A percentile compares a stretch with the other conserved stretches of the same genome.
These are phyloP conservation scores for Microglena sp. DNA, from an alignment of 139 green algal species.

Conservation along the genomic window DNA sequence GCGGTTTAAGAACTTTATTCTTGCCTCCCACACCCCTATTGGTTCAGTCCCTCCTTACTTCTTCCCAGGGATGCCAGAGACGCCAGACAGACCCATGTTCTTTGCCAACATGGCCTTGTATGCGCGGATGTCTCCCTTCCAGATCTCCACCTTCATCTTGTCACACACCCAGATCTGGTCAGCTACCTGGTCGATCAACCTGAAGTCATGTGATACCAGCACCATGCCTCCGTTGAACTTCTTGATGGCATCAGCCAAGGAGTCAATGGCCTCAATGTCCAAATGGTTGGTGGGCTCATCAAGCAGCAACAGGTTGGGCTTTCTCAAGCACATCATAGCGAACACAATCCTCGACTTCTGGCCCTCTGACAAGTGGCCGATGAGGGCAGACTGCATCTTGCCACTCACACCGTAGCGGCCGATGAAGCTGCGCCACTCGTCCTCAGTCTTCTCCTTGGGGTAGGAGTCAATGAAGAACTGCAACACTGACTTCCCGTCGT, in stretches of 20 bases:
- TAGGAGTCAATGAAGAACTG: conserved; percentile 15
- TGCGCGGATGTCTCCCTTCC: conserved; percentile 74
- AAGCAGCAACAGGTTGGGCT: conserved; percentile 86
- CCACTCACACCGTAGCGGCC: conserved; percentile 64
- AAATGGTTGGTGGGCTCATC: conserved; percentile 83
- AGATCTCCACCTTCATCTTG: conserved; percentile 48
- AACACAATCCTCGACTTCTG: conserved; percentile 89
- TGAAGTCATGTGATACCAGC: conserved; percentile 85
- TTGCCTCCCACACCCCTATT: too few species aligned
- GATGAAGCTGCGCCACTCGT: conserved; percentile 60
- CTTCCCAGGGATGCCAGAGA: too few species aligned
- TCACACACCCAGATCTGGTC: conserved; percentile 73
- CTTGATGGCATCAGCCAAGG: conserved; percentile 83
- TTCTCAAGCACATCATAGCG: conserved; percentile 67
- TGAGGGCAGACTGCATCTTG: conserved; percentile 42
- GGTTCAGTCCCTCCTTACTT: too few species aligned
- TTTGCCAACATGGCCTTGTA: conserved; percentile 44
- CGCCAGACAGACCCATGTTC: conserved; percentile 42
- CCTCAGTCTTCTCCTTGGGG: conserved; percentile 33
- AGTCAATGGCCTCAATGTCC: conserved; percentile 94
- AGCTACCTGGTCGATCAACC: conserved; percentile 77
- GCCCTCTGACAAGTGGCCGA: conserved; percentile 77
- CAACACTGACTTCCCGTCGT: conserved; percentile 31
- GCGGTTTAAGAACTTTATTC: too few species aligned
- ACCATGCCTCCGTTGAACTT: conserved; percentile 75